These are phyloP conservation scores for Botrytis tulipae DNA, from an alignment of 2,329 filamentous ascomycete genomes.

Conservation along the genomic window DNA sequence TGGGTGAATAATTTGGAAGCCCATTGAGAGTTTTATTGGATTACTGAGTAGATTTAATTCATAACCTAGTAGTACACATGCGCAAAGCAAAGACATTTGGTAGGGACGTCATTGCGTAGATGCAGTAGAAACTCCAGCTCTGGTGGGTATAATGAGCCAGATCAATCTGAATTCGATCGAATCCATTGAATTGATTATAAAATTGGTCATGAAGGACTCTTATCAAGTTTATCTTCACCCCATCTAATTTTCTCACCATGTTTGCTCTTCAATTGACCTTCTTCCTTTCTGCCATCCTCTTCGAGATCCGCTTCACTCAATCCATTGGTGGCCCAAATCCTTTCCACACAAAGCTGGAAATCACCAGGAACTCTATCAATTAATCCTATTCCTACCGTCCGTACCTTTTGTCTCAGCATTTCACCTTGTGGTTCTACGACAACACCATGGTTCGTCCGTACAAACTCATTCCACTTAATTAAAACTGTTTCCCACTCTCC, in stretches of 20 bases:
- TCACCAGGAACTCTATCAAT: conserved; percentile 87
- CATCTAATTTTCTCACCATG: conserved; percentile 46
- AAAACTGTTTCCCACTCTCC: conserved; percentile 95
- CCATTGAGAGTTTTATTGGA: background rate
- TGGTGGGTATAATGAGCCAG: background rate
- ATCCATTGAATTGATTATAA: background rate
- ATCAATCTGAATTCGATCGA: background rate
- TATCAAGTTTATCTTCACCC: conserved; percentile 33
- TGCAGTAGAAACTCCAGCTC: background rate
- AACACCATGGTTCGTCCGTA: conserved; percentile 88
- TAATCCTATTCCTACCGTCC: conserved; percentile 80
- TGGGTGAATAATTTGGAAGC: background rate
- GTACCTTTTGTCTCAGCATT: conserved; percentile 80
- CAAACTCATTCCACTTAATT: conserved; percentile 88
- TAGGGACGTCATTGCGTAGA: background rate
- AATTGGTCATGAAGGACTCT: background rate
- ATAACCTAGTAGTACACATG: background rate
- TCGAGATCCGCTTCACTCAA: conserved; percentile 28
- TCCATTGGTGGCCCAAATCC: conserved; percentile 84
- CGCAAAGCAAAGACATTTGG: background rate
- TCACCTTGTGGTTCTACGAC: conserved; percentile 92
- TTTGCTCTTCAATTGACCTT: conserved; percentile 44
- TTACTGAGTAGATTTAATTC: background rate
- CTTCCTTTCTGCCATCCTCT: conserved; percentile 37
- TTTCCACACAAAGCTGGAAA: conserved; percentile 82